Evolutionary conservation across 257 asterid genomes (phyloP), one percentile per base, ranked within the genome.

Genomic region (Capsicum chinense): DNA sequence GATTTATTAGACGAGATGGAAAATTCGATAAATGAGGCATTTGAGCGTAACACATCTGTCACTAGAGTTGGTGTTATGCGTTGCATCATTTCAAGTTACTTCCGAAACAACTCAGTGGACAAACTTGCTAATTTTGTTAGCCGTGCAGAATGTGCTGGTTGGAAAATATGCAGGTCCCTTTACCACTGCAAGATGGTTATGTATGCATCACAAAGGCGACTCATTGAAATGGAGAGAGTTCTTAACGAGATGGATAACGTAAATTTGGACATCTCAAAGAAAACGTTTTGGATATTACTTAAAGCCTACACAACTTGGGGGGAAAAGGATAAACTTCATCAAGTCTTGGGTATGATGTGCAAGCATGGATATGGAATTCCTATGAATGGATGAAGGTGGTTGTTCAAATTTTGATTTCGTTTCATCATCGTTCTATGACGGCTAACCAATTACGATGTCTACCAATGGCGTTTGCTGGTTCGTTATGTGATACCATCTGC

Each of bases 381-480:
- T 76, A 16, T 84, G 85, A 83, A 73, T 86, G 84, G 84, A 11
- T 67, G 63, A 82, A 84, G 21, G 70, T 89, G 86, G 33, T 68
- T 68, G 81, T 16, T 74, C 52, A 83, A 52, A 8, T 0, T 78
- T 39, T 4, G 44, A 39, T 39, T 39, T 39, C 44, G 44, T 39
- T 39, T 39, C 48, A 44, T 44, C 64, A 54, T 54, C 42, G 19
- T 52, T 15, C 16, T 3, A 7, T 7, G 64, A 6, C 12, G 9
- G 26, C 14, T 78, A 78, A 54, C 64, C 62, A 4, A 54, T 54
- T 26, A 26, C 33, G 2, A 84, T 52, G 99, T 97, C 67, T 97
- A 92, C 87, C 93, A 91, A 73, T 97, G 99, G 98, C 95, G 99
- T 48, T 91, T 97, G 88, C 97, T 93, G 95, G 99, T 94, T 56